Evolutionary conservation across 1,284 basidiomycete genomes (phyloP).

Genomic region (Cutaneotrichosporon daszewskae): DNA sequence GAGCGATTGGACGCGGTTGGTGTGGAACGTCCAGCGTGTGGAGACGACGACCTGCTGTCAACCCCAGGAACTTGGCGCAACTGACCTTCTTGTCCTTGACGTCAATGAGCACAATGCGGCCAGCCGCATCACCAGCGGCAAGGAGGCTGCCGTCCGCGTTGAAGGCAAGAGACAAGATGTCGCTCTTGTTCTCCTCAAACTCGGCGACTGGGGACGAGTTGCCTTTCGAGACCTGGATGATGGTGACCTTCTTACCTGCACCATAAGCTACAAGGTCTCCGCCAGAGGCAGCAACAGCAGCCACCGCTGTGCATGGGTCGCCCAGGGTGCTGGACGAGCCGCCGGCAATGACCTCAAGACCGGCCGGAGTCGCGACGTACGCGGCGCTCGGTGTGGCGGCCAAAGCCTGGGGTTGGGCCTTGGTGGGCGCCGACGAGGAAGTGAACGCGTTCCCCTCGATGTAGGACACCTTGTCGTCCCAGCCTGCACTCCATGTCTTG

Average conservation of each 20-base stretch:
- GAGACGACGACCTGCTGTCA: slow-evolving; percentile 56
- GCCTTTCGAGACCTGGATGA: slow-evolving; percentile 42
- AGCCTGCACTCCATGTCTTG: slow-evolving; percentile 63
- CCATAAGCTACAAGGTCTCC: slow-evolving; percentile 38
- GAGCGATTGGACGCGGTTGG: slow-evolving; percentile 71
- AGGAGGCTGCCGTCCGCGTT: slow-evolving; percentile 69
- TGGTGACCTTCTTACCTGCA: slow-evolving; percentile 55
- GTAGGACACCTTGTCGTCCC: slow-evolving; percentile 69
- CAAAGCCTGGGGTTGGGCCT: slow-evolving; percentile 68
- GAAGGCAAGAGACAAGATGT: slow-evolving; percentile 72
- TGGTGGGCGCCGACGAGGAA: slow-evolving; percentile 42
- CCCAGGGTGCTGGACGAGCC: slow-evolving; percentile 20
- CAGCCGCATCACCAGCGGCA: slow-evolving; percentile 65
- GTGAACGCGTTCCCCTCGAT: slow-evolving; percentile 52
- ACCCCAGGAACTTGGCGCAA: background rate
- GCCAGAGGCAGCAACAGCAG: slow-evolving; percentile 22
- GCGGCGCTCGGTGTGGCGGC: slow-evolving; percentile 58
- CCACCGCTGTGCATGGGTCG: slow-evolving; percentile 35
- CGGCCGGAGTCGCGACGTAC: slow-evolving; percentile 64
- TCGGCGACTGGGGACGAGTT: slow-evolving; percentile 28
- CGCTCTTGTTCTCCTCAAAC: slow-evolving; percentile 66
- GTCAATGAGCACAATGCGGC: slow-evolving; percentile 52
- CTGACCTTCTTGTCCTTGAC: slow-evolving; percentile 59
- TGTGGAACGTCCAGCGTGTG: slow-evolving; percentile 81
- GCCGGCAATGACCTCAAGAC: slow-evolving; percentile 55